Evolutionary conservation across 2,329 filamentous ascomycete species (phyloP), one percentile per base, ranked within the genome.

Genomic region (Blumeria graminis): DNA sequence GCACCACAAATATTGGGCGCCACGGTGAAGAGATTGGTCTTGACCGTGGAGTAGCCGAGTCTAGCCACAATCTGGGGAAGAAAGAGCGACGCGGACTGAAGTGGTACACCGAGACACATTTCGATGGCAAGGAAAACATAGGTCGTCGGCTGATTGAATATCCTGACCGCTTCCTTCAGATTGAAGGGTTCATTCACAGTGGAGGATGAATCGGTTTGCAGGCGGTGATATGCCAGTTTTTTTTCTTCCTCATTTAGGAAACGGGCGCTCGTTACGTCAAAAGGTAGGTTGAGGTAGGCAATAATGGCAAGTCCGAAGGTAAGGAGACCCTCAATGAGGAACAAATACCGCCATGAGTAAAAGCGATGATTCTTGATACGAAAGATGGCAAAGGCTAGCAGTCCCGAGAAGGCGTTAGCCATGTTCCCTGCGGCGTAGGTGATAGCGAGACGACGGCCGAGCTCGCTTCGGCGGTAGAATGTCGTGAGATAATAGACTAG

Each of bases 401-500:
- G 75, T 1, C 88, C 88, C 46, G 86, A 87, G 63, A 94, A 95
- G 0, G 87, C 85, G 35, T 85, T 84, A 0, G 85, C 85, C 3
- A 90, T 71, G 0, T 82, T 84, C 0, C 85, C 89, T 33, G 76
- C 86, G 64, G 78, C 81, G 73, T 96, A 96, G 74, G 96, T 96
- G 72, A 96, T 89, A 14, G 82, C 85, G 70, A 89, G 95, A 34
- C 92, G 81, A 64, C 87, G 86, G 69, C 96, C 90, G 1, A 89
- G 87, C 69, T 96, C 92, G 46, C 74, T 74, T 58, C 90, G 80
- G 58, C 82, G 80, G 64, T 96, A 98, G 88, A 85, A 93, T 81
- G 89, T 90, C 57, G 85, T 80, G 59, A 88, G 80, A 7, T 89
- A 71, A 64, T 88, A 84, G 65, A 84, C 73, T 68, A 79, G 82